Percentiles rank a stretch among this genome's conserved stretches.
phyloP scores from a whole-genome alignment of 768 basidiomycete genomes.

The Coprinopsis marcescibilis region DNA sequence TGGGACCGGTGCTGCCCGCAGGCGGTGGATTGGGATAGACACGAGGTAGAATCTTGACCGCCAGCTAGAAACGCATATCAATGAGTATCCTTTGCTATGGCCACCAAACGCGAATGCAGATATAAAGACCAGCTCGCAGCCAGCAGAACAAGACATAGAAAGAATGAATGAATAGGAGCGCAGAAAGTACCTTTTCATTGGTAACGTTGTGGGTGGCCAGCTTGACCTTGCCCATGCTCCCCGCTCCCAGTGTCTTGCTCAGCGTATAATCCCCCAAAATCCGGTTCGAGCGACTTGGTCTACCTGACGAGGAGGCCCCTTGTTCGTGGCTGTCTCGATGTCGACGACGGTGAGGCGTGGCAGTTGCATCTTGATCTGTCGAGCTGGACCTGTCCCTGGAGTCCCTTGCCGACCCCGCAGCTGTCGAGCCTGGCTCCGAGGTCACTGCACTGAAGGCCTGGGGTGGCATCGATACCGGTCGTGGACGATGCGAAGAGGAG shows the following conservation, averaged over 20 bases:
- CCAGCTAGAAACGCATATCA: constrained; percentile 52
- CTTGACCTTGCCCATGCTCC: constrained; percentile 99
- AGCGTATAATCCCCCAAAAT: constrained; percentile 92
- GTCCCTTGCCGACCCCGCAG: constrained; percentile 28
- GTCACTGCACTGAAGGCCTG: constrained; percentile 34
- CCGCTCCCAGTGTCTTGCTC: constrained; percentile 94
- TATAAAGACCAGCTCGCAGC: no score
- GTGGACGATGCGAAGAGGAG: constrained; percentile 43
- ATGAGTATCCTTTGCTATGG: not conserved
- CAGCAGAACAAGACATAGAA: constrained; percentile 8
- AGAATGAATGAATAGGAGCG: constrained; percentile 12
- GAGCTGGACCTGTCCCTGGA: constrained; percentile 14
- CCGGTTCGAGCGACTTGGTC: constrained; percentile 41
- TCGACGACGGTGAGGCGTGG: constrained; percentile 24
- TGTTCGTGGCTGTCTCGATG: constrained; percentile 26
- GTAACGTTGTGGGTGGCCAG: constrained; percentile 84
- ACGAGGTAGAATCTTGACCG: constrained; percentile 98
- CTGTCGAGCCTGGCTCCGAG: constrained; percentile 3
- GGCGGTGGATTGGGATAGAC: constrained; percentile 57
- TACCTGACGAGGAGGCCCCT: constrained; percentile 18
- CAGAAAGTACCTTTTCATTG: constrained; percentile 90
- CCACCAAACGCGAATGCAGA: not conserved
- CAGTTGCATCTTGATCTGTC: constrained; percentile 15
- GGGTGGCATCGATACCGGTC: constrained; percentile 75
- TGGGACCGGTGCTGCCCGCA: constrained; percentile 33